These are phyloP conservation scores for Botryotinia narcissicola DNA, from an alignment of 2,329 filamentous ascomycete species.

Conservation along the genomic window DNA sequence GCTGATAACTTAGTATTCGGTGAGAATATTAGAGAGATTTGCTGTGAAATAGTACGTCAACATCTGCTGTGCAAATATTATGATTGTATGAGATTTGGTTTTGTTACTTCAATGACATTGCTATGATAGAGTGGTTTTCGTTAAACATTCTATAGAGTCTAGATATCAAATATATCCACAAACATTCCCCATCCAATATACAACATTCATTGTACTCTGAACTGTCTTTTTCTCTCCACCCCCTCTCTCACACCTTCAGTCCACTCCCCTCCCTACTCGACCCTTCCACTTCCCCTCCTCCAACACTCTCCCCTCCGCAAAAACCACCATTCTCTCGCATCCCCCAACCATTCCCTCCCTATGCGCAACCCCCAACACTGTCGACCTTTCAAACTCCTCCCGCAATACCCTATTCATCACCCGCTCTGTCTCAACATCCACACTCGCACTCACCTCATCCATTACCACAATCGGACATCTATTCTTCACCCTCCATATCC, in stretches of 20 bases:
- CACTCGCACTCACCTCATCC: slow-evolving; percentile 42
- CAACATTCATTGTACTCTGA: no score
- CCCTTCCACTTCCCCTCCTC: slow-evolving; percentile 80
- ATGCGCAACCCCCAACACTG: slow-evolving; percentile 93
- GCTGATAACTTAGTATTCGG: not conserved
- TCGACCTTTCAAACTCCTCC: slow-evolving; percentile 66
- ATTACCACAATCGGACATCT: slow-evolving; percentile 38
- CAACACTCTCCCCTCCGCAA: slow-evolving; percentile 38
- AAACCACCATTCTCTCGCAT: slow-evolving; percentile 86
- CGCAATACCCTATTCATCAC: slow-evolving; percentile 94
- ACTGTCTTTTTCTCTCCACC: not conserved
- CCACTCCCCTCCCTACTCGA: not conserved
- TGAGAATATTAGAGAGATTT: not conserved
- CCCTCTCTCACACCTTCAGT: not conserved
- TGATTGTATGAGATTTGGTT: not conserved
- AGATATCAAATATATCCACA: not conserved
- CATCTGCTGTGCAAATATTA: no score
- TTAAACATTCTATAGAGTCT: not conserved
- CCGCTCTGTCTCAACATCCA: slow-evolving; percentile 39
- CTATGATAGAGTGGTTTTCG: not conserved
- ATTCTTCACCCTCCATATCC: not conserved
- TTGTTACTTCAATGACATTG: not conserved
- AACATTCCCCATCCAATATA: no score
- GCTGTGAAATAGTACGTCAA: no score
- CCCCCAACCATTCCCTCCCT: slow-evolving; percentile 92